These are phyloP conservation scores for Raphanus sativus DNA, from an alignment of 345 rosid genomes.

Conservation along the genomic window DNA sequence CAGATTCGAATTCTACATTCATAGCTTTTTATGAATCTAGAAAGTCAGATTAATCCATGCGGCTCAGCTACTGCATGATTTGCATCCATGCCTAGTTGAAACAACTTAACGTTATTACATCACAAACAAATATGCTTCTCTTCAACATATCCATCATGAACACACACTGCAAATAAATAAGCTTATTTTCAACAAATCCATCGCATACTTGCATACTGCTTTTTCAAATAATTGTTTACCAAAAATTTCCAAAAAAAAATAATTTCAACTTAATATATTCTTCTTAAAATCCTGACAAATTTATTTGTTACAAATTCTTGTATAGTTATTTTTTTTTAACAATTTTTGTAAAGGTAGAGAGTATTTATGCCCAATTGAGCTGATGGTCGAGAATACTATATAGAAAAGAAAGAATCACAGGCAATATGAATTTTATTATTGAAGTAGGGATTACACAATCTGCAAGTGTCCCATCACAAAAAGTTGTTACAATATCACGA, in stretches of 20 bases:
- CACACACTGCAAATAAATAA: neutral
- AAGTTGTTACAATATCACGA: slow-evolving; percentile 11
- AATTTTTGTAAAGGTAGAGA: slow-evolving; percentile 14
- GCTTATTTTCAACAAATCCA: too few relatives aligned
- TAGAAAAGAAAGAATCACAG: neutral
- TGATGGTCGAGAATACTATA: neutral
- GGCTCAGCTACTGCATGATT: neutral
- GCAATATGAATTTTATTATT: neutral
- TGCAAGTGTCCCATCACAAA: slow-evolving; percentile 5
- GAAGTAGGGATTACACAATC: neutral
- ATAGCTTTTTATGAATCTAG: neutral
- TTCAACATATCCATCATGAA: neutral
- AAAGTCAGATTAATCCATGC: neutral
- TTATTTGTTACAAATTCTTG: neutral
- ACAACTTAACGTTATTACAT: neutral
- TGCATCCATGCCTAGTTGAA: neutral
- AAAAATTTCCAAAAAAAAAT: neutral
- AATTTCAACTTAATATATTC: neutral
- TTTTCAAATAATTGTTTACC: too few relatives aligned
- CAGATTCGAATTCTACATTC: neutral
- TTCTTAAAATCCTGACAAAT: neutral
- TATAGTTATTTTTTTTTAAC: neutral
- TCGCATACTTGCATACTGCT: too few relatives aligned
- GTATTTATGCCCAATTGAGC: neutral
- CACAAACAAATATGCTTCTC: neutral